Evolutionary conservation across 345 rosid genomes (phyloP).

Genomic region (Populus simonii): DNA sequence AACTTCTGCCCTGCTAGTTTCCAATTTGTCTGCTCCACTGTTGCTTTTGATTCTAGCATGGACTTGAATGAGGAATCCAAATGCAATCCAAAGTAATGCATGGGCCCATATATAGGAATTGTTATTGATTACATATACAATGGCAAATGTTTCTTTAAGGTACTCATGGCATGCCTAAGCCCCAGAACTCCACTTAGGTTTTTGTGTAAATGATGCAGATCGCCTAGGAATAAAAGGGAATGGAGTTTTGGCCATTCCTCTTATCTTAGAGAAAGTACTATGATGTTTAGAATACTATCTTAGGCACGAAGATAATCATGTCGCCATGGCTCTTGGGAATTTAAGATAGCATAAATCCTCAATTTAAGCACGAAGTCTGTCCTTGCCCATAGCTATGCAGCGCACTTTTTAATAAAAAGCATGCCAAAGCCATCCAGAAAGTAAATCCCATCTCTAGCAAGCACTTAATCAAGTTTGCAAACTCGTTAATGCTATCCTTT

Average conservation of each 20-base stretch:
- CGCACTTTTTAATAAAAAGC: not conserved
- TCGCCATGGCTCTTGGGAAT: not conserved
- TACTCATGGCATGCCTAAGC: not conserved
- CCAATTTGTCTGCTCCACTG: not conserved
- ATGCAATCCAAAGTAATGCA: not conserved
- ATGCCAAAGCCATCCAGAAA: conserved; percentile 2
- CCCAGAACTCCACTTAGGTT: not conserved
- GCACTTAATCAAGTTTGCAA: not conserved
- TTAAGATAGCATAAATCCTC: not conserved
- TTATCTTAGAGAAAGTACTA: not conserved
- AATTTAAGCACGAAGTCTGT: not conserved
- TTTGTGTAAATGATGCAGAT: not conserved
- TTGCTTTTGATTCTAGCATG: not conserved
- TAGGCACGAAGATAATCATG: not conserved
- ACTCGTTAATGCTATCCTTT: not conserved
- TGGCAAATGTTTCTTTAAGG: not conserved
- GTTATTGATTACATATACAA: not conserved
- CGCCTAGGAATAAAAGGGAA: not conserved
- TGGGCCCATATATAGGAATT: not conserved
- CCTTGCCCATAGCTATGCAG: conserved; percentile 5
- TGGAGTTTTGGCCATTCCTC: not conserved
- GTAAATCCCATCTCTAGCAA: not conserved
- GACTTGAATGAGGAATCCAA: not conserved
- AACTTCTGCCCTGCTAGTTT: not conserved
- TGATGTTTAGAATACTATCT: not conserved